Conservation (phyloP, 345 rosid species). For the Eutrema heterophyllum region DNA sequence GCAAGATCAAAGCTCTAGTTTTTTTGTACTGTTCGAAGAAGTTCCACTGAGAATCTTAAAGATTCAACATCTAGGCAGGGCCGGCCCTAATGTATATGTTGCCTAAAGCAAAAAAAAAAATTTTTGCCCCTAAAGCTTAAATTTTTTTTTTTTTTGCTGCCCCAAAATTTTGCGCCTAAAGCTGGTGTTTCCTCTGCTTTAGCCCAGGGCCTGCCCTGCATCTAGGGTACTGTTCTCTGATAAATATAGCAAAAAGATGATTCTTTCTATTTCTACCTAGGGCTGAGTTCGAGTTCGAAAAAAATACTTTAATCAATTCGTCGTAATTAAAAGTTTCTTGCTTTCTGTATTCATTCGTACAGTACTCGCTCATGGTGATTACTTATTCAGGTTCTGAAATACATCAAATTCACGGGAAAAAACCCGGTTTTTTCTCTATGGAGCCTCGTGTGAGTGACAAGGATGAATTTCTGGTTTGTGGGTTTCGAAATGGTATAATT, state of each 20-base stretch:
- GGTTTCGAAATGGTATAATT: not conserved
- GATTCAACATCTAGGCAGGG: slow-evolving; percentile 27
- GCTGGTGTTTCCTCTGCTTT: too few species aligned
- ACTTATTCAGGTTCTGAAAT: slow-evolving; percentile 10
- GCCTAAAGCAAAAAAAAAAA: too few species aligned
- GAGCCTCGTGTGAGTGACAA: slow-evolving; percentile 28
- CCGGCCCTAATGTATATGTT: too few species aligned
- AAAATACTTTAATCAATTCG: not conserved
- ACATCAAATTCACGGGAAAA: not conserved
- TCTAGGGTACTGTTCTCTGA: slow-evolving; percentile 9
- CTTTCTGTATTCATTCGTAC: slow-evolving; percentile 10
- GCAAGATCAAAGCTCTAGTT: slow-evolving; percentile 11
- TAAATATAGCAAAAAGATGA: not conserved
- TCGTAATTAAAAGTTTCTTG: not conserved
- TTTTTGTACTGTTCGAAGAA: slow-evolving; percentile 1
- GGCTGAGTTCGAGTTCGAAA: not conserved
- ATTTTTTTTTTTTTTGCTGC: too few species aligned
- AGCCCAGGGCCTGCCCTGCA: too few species aligned
- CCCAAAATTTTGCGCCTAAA: too few species aligned
- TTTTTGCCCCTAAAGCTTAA: too few species aligned
- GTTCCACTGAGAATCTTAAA: slow-evolving; percentile 3
- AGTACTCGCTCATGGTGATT: not conserved
- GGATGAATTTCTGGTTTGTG: not conserved
- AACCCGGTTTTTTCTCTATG: slow-evolving; percentile 2
- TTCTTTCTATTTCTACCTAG: slow-evolving; percentile 27